Evolutionary conservation across 805 yeast species (phyloP), one percentile per base, ranked within the genome.

Genomic region (Monosporozyma aerobia): DNA sequence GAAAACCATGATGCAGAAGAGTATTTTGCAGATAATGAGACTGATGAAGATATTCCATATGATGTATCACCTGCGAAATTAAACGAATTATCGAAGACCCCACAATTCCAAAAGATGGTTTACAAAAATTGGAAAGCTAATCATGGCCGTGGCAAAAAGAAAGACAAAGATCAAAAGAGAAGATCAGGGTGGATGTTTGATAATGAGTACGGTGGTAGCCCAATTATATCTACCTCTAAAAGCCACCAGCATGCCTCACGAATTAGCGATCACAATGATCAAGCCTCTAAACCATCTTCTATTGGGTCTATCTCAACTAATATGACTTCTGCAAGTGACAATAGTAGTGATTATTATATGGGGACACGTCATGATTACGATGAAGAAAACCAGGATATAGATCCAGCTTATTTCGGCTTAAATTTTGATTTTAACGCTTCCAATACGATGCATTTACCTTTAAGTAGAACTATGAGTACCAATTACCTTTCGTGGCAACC

Each of bases 401-500:
- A 43, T 23, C 37, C 43, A 14, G 46, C 67, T 11, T 65, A 62
- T 47, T 63, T 63, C 49, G 69, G 64, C 2, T 32, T 69, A 40
- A 56, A 63, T 39, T 59, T 63, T 47, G 68, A 63, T 44, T 55
- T 56, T 5, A 57, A 57, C 51, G 51, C 53, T 43, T 10, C 37
- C 3, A 30, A 40, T 19, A 51, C 48, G 4, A 30, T 50, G 10
- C 53, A 53, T 23, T 52, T 58, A 3, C 57, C 57, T 2, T 51
- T 67, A 25, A 50, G 61, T 13, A 64, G 72, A 50, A 60, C 64
- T 5, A 74, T 77, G 76, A 78, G 82, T 32, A 71, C 83, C 0
- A 80, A 79, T 53, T 94, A 90, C 60, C 72, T 92, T 25, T 90
- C 97, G 0, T 90, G 95, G 88, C 78, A 78, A 33, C 97, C 98